Evolutionary conservation across 2,329 filamentous ascomycete genomes (phyloP).

Genomic region (Lanzia echinophila): DNA sequence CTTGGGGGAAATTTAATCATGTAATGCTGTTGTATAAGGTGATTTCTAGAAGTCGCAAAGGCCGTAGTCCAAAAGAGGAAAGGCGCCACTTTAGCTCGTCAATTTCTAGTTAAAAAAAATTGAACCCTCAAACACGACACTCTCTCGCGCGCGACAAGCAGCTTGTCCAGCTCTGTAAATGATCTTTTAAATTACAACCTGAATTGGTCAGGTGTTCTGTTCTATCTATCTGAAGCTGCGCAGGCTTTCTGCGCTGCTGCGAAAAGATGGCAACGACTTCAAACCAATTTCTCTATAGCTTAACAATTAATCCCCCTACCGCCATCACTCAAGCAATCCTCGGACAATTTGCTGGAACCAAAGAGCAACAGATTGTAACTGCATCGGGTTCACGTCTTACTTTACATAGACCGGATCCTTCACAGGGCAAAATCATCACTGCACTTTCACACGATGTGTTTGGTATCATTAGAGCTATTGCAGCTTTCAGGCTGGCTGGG

Average conservation of each 20-base stretch:
- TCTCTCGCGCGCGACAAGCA: conserved; percentile 20
- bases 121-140: conserved; percentile 1
- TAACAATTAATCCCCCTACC: conserved; percentile 90
- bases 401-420: conserved; percentile 78
- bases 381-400: conserved; percentile 86
- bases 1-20: neutral
- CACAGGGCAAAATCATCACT: conserved; percentile 78
- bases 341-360: conserved; percentile 91
- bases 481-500: conserved; percentile 85
- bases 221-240: conserved; percentile 16
- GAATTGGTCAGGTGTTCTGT: neutral
- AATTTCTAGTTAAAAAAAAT: conserved; percentile 7
- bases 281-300: conserved; percentile 96
- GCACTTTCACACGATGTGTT: conserved; percentile 91
- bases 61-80: conserved; percentile 12
- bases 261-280: conserved; percentile 85
- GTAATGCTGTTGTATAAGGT: neutral
- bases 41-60: conserved; percentile 5
- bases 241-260: conserved; percentile 25
- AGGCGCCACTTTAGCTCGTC: conserved; percentile 6
- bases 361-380: conserved; percentile 95
- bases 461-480: conserved; percentile 85
- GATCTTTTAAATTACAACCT: conserved; percentile 4
- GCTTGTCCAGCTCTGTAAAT: conserved; percentile 15
- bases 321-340: conserved; percentile 85